Percentiles rank a stretch among this genome's conserved stretches.
These are phyloP conservation scores for Babesia gibsoni DNA, from an alignment of 169 alveolate genomes.

Conservation along the genomic window DNA sequence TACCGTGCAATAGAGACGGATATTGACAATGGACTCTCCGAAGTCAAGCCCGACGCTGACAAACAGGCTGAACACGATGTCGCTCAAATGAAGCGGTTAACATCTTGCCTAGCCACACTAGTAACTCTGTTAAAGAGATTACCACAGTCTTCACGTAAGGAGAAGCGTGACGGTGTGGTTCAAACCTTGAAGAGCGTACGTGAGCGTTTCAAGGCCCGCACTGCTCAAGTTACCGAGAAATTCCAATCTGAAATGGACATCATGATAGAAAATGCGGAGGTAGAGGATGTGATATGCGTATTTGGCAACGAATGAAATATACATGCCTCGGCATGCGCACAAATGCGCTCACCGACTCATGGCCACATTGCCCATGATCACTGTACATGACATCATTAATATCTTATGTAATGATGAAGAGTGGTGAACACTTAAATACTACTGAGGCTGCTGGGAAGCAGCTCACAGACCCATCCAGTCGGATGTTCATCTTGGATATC, in stretches of 20 bases:
- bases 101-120: slow-evolving; percentile 35
- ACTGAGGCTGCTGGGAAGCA: neutral
- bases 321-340: neutral
- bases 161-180: slow-evolving; percentile 27
- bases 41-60: slow-evolving; percentile 33
- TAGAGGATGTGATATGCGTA: slow-evolving; percentile 49
- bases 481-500: slow-evolving; percentile 55
- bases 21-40: slow-evolving; percentile 22
- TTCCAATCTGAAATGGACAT: slow-evolving; percentile 31
- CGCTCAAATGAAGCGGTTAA: slow-evolving; percentile 28
- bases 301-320: slow-evolving; percentile 15
- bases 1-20: slow-evolving; percentile 40
- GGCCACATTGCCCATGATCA: neutral
- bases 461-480: slow-evolving; percentile 39
- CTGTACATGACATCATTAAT: neutral
- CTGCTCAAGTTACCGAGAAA: slow-evolving; percentile 34
- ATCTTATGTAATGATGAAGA: neutral
- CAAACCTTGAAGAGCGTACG: slow-evolving; percentile 29
- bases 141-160: slow-evolving; percentile 7
- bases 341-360: neutral
- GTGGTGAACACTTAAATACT: neutral
- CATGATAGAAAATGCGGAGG: slow-evolving; percentile 45
- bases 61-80: slow-evolving; percentile 43
- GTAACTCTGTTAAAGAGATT: slow-evolving; percentile 40
- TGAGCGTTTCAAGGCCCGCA: slow-evolving; percentile 34